These are phyloP conservation scores for Xylaria polymorpha DNA, from an alignment of 2,329 filamentous ascomycete genomes.

Conservation along the genomic window DNA sequence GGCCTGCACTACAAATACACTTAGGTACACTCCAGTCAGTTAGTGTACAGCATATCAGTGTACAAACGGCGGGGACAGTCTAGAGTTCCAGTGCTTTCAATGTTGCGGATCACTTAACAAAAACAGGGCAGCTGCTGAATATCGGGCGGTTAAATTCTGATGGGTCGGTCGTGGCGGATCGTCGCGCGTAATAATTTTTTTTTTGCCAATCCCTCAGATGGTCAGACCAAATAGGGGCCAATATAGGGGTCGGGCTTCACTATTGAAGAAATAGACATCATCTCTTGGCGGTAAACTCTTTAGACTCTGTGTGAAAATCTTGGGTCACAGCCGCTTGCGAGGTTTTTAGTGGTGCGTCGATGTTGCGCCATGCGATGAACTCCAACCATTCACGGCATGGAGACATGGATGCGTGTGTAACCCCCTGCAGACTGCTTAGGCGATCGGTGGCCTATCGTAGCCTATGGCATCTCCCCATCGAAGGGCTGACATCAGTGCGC, in stretches of 20 bases:
- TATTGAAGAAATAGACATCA: not conserved
- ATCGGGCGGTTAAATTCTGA: constrained; percentile 5
- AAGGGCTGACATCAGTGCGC: constrained; percentile 33
- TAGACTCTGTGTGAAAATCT: constrained; percentile 16
- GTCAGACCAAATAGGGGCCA: constrained; percentile 24
- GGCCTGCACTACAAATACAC: not conserved
- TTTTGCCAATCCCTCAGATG: not conserved
- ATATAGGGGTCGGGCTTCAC: constrained; percentile 6
- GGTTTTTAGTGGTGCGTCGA: constrained; percentile 29
- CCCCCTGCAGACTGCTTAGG: constrained; percentile 32
- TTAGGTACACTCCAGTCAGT: too few relatives aligned
- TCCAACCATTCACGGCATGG: constrained; percentile 41
- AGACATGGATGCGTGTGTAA: constrained; percentile 36
- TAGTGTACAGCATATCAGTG: too few relatives aligned
- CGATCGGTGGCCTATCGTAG: constrained; percentile 25
- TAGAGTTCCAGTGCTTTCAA: not conserved
- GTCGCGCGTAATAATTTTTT: constrained; percentile 15
- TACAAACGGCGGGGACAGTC: not conserved
- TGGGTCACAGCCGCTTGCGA: constrained; percentile 9
- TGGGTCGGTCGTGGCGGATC: constrained; percentile 17
- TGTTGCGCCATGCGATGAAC: constrained; percentile 23
- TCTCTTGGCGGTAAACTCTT: constrained; percentile 25
- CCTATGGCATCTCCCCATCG: constrained; percentile 21
- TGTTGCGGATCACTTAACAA: not conserved
- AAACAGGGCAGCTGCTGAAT: not conserved